Evolutionary conservation across 177 flowering plant species (phyloP).

Genomic region (Tripterygium wilfordii): DNA sequence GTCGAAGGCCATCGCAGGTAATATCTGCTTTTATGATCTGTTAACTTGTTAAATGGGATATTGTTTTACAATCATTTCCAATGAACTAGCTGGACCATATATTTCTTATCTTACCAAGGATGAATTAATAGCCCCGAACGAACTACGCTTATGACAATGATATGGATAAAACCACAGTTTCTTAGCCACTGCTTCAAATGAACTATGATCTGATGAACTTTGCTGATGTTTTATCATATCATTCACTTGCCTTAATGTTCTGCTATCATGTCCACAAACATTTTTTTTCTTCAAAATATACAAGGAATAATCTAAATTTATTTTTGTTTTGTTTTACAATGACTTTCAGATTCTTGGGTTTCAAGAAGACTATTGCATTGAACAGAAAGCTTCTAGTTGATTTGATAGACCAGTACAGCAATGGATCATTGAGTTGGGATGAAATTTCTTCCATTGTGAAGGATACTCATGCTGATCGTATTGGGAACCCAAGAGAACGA

Average conservation of each 20-base stretch:
- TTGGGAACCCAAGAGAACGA: conserved; percentile 43
- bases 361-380: conserved; percentile 56
- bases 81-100: too few species aligned
- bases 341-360: conserved; percentile 42
- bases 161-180: too few species aligned
- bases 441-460: conserved; percentile 45
- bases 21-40: background rate
- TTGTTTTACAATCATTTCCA: too few species aligned
- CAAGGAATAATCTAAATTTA: background rate
- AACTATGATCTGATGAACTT: too few species aligned
- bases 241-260: too few species aligned
- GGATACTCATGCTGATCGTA: conserved; percentile 41
- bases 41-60: background rate
- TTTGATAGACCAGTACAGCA: conserved; percentile 37
- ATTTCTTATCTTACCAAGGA: too few species aligned
- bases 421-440: conserved; percentile 52
- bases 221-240: too few species aligned
- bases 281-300: too few species aligned
- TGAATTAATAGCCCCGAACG: too few species aligned
- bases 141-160: too few species aligned
- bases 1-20: conserved; percentile 68
- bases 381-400: conserved; percentile 45
- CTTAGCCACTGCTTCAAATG: too few species aligned
- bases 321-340: background rate
- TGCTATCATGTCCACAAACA: too few species aligned